A percentile compares a stretch with the other conserved stretches of the same genome.
These are phyloP conservation scores for Penicillium capsulatum DNA, from an alignment of 2,329 filamentous ascomycete genomes.

Conservation along the genomic window DNA sequence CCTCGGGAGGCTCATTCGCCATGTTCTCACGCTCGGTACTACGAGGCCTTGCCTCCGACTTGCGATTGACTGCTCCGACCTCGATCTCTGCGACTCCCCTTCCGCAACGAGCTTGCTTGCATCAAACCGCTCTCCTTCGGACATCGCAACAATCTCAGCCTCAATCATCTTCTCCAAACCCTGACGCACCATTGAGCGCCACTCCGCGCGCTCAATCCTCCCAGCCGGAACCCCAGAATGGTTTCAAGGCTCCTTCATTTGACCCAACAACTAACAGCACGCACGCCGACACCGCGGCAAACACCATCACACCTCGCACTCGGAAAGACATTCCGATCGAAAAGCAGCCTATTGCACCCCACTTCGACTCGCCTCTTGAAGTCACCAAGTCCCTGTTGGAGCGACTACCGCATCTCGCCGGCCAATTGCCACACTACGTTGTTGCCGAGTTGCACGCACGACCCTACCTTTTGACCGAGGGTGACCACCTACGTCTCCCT, in stretches of 20 bases:
- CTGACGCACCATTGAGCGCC: conserved; percentile 29
- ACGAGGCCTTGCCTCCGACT: conserved; percentile 27
- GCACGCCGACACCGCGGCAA: too few relatives aligned
- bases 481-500: conserved; percentile 71
- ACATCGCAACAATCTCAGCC: conserved; percentile 24
- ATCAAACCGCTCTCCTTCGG: conserved; percentile 34
- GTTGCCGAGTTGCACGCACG: conserved; percentile 46
- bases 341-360: conserved; percentile 38
- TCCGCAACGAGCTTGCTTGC: conserved; percentile 41
- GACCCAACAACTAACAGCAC: conserved; percentile 11
- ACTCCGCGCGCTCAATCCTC: conserved; percentile 26
- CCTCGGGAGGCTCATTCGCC: conserved; percentile 8
- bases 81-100: conserved; percentile 23
- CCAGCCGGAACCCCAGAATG: conserved; percentile 12
- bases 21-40: conserved; percentile 40
- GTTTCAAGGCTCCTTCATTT: conserved; percentile 6
- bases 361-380: conserved; percentile 37
- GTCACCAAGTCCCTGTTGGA: conserved; percentile 41
- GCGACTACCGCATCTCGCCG: conserved; percentile 43
- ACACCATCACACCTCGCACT: conserved; percentile 14
- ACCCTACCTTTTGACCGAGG: conserved; percentile 53
- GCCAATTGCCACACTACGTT: conserved; percentile 47
- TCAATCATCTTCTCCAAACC: conserved; percentile 28
- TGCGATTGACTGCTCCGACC: conserved; percentile 23
- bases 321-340: conserved; percentile 25